Base-by-base conservation (phyloP, 768 basidiomycete genomes). In the Imleria badia region DNA sequence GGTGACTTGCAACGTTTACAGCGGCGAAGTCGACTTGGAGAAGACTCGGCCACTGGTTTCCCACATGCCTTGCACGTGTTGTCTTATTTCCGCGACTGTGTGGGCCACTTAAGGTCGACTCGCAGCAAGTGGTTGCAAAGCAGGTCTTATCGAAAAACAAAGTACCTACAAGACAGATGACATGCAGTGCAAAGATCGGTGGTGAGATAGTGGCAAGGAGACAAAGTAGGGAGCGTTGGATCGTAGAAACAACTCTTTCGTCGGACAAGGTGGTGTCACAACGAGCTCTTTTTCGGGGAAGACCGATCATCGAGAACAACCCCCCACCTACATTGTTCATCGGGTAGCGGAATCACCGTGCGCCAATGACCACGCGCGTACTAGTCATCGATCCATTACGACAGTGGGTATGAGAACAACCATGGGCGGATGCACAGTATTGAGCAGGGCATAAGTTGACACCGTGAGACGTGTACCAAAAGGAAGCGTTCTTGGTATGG, bases 321-420 rank as follows among this genome's bases (percentile, higher is more conserved):
- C 20, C 78, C 78, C 33, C 64, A 71, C 55, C 56, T 63, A 45
- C 66, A 64, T 65, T 84, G 82, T 59, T 84, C n/a, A n/a, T n/a
- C n/a, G n/a, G n/a, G n/a, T n/a, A n/a, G n/a, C n/a, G n/a, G n/a
- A n/a, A n/a, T n/a, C n/a, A n/a, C n/a, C n/a, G n/a, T n/a, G n/a
- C n/a, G n/a, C n/a, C n/a, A n/a, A n/a, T n/a, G n/a, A n/a, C n/a
- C n/a, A n/a, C n/a, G n/a, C n/a, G n/a, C n/a, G n/a, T n/a, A 78
- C 66, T 82, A 83, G 9, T 71, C 61, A 12, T 75, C 66, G 0
- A 76, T 63, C 9, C 29, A 74, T 19, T 17, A 40, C 73, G n/a
- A 59, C 34, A 13, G 63, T 50, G 10, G 60, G 36, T 56, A 55
- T 33, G 48, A 61, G 48, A 51, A 54, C 54, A 47, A 26, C 26